A percentile compares a stretch with the other conserved stretches of the same genome.
Evolutionary conservation across 768 basidiomycete genomes (phyloP).

Genomic region (Leccinum ochraceum): DNA sequence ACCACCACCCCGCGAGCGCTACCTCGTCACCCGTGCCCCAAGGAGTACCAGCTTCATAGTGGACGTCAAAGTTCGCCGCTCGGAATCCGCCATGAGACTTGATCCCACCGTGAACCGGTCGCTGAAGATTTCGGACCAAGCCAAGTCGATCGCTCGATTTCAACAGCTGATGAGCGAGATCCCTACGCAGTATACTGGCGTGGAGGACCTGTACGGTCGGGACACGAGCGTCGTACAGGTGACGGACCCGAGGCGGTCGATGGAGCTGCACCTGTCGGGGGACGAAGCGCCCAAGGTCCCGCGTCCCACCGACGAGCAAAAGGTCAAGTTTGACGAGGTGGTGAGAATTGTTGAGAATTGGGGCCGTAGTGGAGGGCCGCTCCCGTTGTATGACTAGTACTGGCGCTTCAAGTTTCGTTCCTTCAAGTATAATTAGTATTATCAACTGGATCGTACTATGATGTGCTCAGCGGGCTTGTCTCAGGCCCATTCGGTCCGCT

Average conservation of each 20-base stretch:
- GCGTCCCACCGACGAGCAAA: conserved; percentile 59
- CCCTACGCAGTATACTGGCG: conserved; percentile 41
- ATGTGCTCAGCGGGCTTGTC: neutral
- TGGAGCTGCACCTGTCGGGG: conserved; percentile 36
- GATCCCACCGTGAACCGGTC: conserved; percentile 41
- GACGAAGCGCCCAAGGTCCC: conserved; percentile 55
- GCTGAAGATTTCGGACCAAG: conserved; percentile 37
- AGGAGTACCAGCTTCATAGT: conserved; percentile 43
- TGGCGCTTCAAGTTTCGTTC: neutral
- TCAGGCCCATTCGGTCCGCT: neutral
- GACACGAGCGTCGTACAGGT: conserved; percentile 65
- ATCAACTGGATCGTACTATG: neutral
- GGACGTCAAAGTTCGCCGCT: conserved; percentile 44
- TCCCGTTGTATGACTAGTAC: neutral
- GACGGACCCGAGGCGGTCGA: conserved; percentile 15
- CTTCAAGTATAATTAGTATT: neutral
- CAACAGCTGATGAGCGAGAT: conserved; percentile 58
- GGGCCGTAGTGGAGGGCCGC: conserved; percentile 14
- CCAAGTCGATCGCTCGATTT: conserved; percentile 37
- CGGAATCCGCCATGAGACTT: conserved; percentile 45
- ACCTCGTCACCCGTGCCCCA: conserved; percentile 46
- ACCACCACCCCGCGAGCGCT: conserved; percentile 59
- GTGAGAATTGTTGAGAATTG: conserved; percentile 64
- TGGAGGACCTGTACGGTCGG: conserved; percentile 69
- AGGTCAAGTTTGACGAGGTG: conserved; percentile 62